These are phyloP conservation scores for Fusarium sp. DNA, from an alignment of 2,329 filamentous ascomycete genomes.

Conservation along the genomic window DNA sequence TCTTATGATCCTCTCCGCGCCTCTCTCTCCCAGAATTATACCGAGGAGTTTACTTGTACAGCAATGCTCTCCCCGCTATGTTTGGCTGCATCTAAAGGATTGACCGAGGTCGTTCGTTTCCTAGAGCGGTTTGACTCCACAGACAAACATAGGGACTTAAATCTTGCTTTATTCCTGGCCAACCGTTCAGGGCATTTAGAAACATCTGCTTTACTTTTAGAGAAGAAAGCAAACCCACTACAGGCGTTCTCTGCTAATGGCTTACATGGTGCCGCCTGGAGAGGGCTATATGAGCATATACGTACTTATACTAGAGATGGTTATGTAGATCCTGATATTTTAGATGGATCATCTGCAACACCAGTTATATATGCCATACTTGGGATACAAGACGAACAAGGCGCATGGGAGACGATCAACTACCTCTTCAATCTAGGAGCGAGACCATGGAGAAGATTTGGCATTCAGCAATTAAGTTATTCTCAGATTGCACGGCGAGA, in stretches of 20 bases:
- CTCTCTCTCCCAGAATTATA: background rate
- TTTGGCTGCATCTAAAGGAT: background rate
- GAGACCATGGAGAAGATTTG: background rate
- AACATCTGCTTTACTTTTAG: background rate
- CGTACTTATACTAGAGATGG: background rate
- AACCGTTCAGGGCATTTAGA: background rate
- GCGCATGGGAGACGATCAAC: background rate
- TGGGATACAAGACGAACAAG: background rate
- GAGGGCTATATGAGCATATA: background rate
- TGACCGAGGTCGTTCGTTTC: background rate
- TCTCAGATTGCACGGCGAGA: background rate
- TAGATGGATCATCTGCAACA: background rate
- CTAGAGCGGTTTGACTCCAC: background rate
- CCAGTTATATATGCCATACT: background rate
- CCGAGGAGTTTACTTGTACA: background rate
- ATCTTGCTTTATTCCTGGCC: conserved; percentile 5
- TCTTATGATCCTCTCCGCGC: background rate
- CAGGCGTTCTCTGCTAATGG: background rate
- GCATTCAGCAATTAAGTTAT: background rate
- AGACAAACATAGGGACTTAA: background rate
- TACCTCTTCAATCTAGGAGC: background rate
- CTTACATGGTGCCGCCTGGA: background rate
- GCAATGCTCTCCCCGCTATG: background rate
- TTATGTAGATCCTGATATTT: background rate
- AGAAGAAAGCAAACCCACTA: background rate